phyloP scores from a whole-genome alignment of 371 early-diverging fungal species.

The Thermomucor indicae-seudaticae region DNA sequence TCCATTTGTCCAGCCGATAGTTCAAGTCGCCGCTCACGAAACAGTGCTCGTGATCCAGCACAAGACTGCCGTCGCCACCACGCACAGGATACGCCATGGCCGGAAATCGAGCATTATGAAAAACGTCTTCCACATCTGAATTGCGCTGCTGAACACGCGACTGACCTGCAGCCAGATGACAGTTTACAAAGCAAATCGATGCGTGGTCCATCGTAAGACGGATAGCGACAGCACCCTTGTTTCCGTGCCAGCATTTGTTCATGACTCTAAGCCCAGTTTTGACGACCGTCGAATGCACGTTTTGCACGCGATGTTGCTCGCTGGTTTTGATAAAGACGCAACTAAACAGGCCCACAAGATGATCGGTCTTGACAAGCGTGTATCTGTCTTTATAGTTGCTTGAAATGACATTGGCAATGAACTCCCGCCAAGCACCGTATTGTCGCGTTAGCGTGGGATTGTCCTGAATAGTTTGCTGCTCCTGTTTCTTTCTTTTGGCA shows the following conservation, averaged over 20 bases:
- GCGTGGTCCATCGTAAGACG: slow-evolving; percentile 72
- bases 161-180: slow-evolving; percentile 87
- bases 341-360: slow-evolving; percentile 80
- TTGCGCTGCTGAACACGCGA: slow-evolving; percentile 68
- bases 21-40: slow-evolving; percentile 82
- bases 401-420: slow-evolving; percentile 36
- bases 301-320: slow-evolving; percentile 19
- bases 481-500: slow-evolving; percentile 6
- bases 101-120: slow-evolving; percentile 60
- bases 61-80: slow-evolving; percentile 55
- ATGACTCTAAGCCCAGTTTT: slow-evolving; percentile 85
- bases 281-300: slow-evolving; percentile 39
- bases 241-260: slow-evolving; percentile 62
- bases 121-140: slow-evolving; percentile 69
- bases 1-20: slow-evolving; percentile 65
- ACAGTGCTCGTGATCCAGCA: slow-evolving; percentile 73
- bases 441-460: slow-evolving; percentile 23
- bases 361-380: slow-evolving; percentile 55
- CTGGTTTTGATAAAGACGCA: slow-evolving; percentile 60
- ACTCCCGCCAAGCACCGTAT: slow-evolving; percentile 61
- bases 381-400: slow-evolving; percentile 33
- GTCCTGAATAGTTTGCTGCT: slow-evolving; percentile 1
- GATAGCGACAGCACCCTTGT: slow-evolving; percentile 85
- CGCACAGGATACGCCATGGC: slow-evolving; percentile 52
- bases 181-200: slow-evolving; percentile 81